Percentiles rank a stretch among this genome's conserved stretches.
These are phyloP conservation scores for Solanum chiquidenum DNA, from an alignment of 257 asterid species.

Conservation along the genomic window DNA sequence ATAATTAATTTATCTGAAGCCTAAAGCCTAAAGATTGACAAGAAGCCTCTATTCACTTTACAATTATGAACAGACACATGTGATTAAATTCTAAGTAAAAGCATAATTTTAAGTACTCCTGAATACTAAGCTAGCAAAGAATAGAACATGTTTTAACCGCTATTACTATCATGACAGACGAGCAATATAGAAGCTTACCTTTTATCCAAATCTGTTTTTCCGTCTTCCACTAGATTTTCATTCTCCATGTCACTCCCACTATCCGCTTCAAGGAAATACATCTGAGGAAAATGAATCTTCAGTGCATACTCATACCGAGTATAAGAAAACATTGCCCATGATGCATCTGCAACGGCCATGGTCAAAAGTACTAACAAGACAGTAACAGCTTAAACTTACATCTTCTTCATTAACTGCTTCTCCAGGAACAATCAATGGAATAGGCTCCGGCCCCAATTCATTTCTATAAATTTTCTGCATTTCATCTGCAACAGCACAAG, in stretches of 20 bases:
- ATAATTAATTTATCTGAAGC: background rate
- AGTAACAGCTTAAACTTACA: constrained; percentile 23
- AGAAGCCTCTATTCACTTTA: background rate
- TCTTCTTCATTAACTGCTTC: constrained; percentile 69
- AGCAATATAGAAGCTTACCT: constrained; percentile 31
- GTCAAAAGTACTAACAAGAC: constrained; percentile 1
- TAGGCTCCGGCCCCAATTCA: constrained; percentile 80
- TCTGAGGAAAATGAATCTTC: constrained; percentile 24
- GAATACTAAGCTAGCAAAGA: background rate
- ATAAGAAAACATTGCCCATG: background rate
- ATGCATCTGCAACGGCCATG: background rate
- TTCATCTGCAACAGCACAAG: constrained; percentile 92
- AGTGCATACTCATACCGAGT: background rate
- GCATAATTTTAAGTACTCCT: background rate
- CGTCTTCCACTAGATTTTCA: constrained; percentile 31
- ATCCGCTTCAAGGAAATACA: constrained; percentile 77
- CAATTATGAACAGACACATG: background rate
- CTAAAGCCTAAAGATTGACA: background rate
- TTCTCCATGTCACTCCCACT: constrained; percentile 47
- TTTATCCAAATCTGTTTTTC: constrained; percentile 41
- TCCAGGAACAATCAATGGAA: constrained; percentile 68
- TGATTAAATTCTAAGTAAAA: background rate
- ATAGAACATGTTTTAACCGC: background rate
- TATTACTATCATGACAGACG: background rate
- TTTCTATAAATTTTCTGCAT: constrained; percentile 73